Conservation (phyloP, 352 stramenopile species). For the Phytophthora agathidicida region DNA sequence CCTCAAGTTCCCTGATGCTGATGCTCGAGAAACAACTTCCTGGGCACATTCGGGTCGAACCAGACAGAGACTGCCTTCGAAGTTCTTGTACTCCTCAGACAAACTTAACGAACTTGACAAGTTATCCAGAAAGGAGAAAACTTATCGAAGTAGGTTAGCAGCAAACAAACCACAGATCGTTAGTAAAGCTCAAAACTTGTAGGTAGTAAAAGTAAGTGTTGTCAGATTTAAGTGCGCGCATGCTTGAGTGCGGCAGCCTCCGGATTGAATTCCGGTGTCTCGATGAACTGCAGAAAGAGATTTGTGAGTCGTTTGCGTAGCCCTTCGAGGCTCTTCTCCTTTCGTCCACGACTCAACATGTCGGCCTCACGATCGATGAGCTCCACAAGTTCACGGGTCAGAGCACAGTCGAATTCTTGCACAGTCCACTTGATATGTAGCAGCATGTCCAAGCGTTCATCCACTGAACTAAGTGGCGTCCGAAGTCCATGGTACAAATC, state of each 20-base stretch:
- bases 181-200: no score
- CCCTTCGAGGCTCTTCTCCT: constrained; percentile 79
- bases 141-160: no score
- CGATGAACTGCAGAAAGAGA: constrained; percentile 93
- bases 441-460: constrained; percentile 91
- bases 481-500: constrained; percentile 88
- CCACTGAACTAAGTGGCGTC: constrained; percentile 55
- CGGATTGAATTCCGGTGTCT: constrained; percentile 94
- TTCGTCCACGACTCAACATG: constrained; percentile 88
- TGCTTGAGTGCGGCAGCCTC: constrained; percentile 75
- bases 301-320: constrained; percentile 88
- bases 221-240: constrained; percentile 17
- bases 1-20: not conserved
- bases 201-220: no score
- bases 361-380: constrained; percentile 94
- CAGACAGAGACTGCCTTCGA: no score
- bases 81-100: no score
- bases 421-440: constrained; percentile 94
- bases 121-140: no score
- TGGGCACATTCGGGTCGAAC: constrained; percentile 5
- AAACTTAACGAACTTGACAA: no score
- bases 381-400: constrained; percentile 92
- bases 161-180: no score
- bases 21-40: not conserved
- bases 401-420: constrained; percentile 90